phyloP scores from a whole-genome alignment of 2,329 filamentous ascomycete species.

The Cadophora sp. region DNA sequence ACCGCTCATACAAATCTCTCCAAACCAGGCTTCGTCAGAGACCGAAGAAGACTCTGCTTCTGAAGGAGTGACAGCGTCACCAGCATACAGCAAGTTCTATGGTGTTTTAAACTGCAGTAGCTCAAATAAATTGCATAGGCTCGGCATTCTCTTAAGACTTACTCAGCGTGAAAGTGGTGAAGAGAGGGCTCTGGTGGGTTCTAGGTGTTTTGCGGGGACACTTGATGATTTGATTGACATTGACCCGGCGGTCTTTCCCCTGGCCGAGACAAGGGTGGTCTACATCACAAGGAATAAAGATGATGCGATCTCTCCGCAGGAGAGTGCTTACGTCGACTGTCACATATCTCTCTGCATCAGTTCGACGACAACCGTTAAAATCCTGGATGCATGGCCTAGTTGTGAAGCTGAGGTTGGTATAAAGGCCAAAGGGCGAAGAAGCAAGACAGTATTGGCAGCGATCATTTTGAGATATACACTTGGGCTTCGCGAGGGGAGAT shows the following conservation, averaged over 20 bases:
- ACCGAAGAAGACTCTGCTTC: background rate
- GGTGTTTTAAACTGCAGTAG: background rate
- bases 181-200: background rate
- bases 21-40: background rate
- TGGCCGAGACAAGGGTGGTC: background rate
- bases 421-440: background rate
- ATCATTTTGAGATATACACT: background rate
- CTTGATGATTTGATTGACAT: background rate
- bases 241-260: background rate
- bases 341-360: background rate
- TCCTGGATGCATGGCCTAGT: background rate
- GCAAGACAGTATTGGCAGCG: background rate
- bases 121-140: background rate
- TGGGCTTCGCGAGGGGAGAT: background rate
- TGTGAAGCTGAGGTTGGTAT: background rate
- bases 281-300: background rate
- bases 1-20: background rate
- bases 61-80: background rate
- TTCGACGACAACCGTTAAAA: background rate
- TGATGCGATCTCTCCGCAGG: background rate
- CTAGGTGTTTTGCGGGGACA: background rate
- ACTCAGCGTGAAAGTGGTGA: background rate
- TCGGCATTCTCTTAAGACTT: background rate
- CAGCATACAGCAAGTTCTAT: background rate
- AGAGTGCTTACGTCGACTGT: slow-evolving; percentile 1